Evolutionary conservation across 2,329 filamentous ascomycete genomes (phyloP).

Genomic region (Mycocentrospora acerina): DNA sequence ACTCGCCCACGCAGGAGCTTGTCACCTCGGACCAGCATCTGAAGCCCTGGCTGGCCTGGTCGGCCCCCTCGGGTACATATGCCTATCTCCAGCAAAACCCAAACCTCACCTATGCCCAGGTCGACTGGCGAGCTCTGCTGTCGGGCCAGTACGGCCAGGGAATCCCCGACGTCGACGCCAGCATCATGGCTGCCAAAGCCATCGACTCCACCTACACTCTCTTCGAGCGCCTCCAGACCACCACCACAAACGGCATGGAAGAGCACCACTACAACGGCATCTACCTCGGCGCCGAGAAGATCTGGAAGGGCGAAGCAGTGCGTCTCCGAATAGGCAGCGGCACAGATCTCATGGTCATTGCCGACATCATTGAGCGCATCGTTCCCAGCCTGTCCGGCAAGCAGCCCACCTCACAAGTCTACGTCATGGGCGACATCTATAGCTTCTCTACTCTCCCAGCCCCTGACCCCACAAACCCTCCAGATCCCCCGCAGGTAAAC

Average conservation of each 20-base stretch:
- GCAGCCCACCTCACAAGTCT: constrained; percentile 34
- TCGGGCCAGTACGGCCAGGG: constrained; percentile 49
- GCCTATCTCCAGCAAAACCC: constrained; percentile 44
- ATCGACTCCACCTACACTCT: constrained; percentile 59
- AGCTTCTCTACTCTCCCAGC: constrained; percentile 44
- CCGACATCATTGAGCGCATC: constrained; percentile 46
- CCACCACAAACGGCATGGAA: constrained; percentile 39
- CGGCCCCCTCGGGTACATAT: constrained; percentile 54
- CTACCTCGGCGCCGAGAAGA: constrained; percentile 60
- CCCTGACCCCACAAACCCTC: constrained; percentile 32
- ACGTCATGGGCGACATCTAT: constrained; percentile 56
- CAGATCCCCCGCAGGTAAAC: constrained; percentile 41
- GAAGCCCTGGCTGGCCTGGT: constrained; percentile 62
- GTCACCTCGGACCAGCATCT: constrained; percentile 49
- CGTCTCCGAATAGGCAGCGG: constrained; percentile 51
- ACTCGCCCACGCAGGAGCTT: constrained; percentile 43
- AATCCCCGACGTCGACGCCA: constrained; percentile 57
- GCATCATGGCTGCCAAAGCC: constrained; percentile 58
- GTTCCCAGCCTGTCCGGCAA: constrained; percentile 9
- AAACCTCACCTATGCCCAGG: constrained; percentile 48
- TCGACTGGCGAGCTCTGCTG: constrained; percentile 53
- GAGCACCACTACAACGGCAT: constrained; percentile 55
- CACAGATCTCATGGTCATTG: constrained; percentile 53
- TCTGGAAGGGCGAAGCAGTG: constrained; percentile 61
- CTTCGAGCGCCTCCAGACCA: constrained; percentile 50